Evolutionary conservation across 257 asterid species (phyloP).

Genomic region (Craterostigma plantagineum): DNA sequence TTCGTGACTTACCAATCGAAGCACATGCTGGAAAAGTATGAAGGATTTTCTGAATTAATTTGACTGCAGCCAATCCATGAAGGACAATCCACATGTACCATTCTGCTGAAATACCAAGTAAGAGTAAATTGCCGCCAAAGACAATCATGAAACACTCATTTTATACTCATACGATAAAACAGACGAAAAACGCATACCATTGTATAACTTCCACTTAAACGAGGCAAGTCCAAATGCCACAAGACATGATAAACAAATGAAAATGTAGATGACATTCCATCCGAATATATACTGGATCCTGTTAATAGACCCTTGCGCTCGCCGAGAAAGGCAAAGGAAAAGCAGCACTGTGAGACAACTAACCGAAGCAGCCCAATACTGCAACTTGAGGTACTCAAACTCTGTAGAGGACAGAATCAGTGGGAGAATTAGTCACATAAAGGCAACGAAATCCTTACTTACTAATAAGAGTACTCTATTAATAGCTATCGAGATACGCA

Average conservation of each 20-base stretch:
- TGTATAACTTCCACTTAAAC: too few species aligned
- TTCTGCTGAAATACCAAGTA: conserved; percentile 35
- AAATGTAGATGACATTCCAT: conserved; percentile 18
- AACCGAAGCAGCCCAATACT: conserved; percentile 60
- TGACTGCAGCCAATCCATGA: conserved; percentile 57
- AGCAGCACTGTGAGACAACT: conserved; percentile 50
- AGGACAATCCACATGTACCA: conserved; percentile 41
- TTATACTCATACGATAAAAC: too few species aligned
- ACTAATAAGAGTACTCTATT: neutral
- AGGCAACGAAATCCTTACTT: too few species aligned
- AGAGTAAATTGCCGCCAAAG: too few species aligned
- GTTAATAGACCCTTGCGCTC: conserved; percentile 12
- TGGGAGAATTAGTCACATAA: too few species aligned
- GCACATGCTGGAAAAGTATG: conserved; percentile 75
- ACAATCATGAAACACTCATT: too few species aligned
- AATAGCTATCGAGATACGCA: too few species aligned
- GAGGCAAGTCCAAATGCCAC: conserved; percentile 6
- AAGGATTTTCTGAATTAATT: conserved; percentile 50
- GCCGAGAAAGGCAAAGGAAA: conserved; percentile 30
- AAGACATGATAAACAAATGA: conserved; percentile 23
- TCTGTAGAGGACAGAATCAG: conserved; percentile 32
- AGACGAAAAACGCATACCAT: too few species aligned
- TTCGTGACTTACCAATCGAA: conserved; percentile 59
- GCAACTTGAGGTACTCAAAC: conserved; percentile 55
- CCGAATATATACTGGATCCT: conserved; percentile 10